These are phyloP conservation scores for Halteria grandinella DNA, from an alignment of 73 alveolate species.

Conservation along the genomic window DNA sequence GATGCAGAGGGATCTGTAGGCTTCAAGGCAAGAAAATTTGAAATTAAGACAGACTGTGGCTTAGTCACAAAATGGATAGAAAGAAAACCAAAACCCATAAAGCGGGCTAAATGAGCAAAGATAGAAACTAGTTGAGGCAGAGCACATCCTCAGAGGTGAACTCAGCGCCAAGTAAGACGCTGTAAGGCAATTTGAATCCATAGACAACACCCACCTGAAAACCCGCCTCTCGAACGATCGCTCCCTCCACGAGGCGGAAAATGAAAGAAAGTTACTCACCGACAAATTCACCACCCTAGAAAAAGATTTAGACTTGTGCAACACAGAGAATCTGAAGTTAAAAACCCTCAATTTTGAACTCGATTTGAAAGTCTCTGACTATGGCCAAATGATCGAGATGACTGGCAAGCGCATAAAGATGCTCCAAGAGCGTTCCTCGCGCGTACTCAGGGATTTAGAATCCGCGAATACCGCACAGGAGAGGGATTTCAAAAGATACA, in stretches of 20 bases:
- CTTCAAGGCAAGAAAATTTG: conserved; percentile 2
- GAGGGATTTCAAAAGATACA: background rate
- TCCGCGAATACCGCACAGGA: background rate
- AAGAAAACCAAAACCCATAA: no score
- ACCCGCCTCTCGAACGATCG: background rate
- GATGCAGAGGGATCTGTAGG: background rate
- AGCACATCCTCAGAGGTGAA: background rate
- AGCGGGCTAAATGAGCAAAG: conserved; percentile 18
- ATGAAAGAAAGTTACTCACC: background rate
- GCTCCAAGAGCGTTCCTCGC: background rate
- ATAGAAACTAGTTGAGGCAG: background rate
- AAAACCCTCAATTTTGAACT: conserved; percentile 15
- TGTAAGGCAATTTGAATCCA: background rate
- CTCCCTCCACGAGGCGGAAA: background rate
- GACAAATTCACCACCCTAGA: conserved; percentile 6
- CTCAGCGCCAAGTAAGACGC: background rate
- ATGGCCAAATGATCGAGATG: background rate
- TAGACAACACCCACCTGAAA: background rate
- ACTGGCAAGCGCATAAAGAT: background rate
- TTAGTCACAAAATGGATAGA: no score
- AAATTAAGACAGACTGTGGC: background rate
- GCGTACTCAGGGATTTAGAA: background rate
- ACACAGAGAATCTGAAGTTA: conserved; percentile 9
- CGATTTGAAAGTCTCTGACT: conserved; percentile 1
- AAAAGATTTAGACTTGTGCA: background rate